Evolutionary conservation across 2,329 filamentous ascomycete genomes (phyloP).

Genomic region (Fusarium sp.): DNA sequence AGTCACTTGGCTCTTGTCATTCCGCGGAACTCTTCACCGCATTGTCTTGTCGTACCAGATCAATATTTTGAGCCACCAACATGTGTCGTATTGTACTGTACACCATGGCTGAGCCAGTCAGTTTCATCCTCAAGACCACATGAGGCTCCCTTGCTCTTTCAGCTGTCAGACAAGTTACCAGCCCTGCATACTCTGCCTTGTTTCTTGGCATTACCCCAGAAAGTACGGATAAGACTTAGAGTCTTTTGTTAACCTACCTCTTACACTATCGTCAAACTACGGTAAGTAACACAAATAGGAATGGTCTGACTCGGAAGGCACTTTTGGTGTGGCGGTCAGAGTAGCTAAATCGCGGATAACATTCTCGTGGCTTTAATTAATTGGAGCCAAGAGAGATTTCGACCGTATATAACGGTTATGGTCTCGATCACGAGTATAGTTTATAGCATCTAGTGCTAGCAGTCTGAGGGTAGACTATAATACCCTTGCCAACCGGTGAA

Average conservation of each 20-base stretch:
- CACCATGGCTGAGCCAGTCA: conserved; percentile 15
- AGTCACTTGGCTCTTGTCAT: conserved; percentile 4
- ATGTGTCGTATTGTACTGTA: neutral
- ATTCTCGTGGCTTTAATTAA: neutral
- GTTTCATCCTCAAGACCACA: conserved; percentile 13
- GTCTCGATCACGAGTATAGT: neutral
- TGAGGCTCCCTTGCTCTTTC: conserved; percentile 20
- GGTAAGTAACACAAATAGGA: neutral
- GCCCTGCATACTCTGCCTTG: conserved; percentile 1
- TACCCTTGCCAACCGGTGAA: neutral
- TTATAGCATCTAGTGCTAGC: neutral
- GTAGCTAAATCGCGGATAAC: neutral
- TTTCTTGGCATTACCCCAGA: conserved; percentile 2
- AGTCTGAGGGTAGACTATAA: neutral
- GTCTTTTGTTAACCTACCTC: neutral
- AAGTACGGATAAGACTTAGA: neutral
- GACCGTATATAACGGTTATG: neutral
- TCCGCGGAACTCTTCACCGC: conserved; percentile 34
- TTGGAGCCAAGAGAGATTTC: neutral
- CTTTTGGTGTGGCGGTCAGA: conserved; percentile 2
- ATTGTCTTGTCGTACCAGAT: conserved; percentile 32
- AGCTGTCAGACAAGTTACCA: conserved; percentile 11
- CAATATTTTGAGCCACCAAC: conserved; percentile 10
- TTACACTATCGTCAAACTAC: conserved; percentile 4
- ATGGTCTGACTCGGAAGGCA: neutral